Evolutionary conservation across 331 rosid genomes (phyloP), one percentile per base, ranked within the genome.

Genomic region (Stylosanthes scabra): DNA sequence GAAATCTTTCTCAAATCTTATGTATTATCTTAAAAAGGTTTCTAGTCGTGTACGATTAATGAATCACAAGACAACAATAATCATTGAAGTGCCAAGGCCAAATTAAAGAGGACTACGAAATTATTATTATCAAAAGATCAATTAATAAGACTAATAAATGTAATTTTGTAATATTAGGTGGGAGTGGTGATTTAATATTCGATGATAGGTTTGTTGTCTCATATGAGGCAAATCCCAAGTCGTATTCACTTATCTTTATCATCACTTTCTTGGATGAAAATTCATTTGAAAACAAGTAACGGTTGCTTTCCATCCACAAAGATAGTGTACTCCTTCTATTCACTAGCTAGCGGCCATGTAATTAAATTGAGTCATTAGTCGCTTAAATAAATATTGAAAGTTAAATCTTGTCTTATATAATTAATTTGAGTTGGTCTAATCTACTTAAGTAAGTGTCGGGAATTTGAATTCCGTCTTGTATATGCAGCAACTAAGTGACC

Each of bases 231-330:
- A 34, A 62, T 37, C n/a, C 3, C 9, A 10, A 50, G 40, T 51
- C 75, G 61, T 31, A 44, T 70, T 78, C 25, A 14, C 73, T 46
- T 63, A 13, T 11, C 47, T 54, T 77, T 67, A 31, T 44, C 56
- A 8, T 20, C 1, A 20, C 45, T 70, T 78, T 34, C 71, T 51
- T 74, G 34, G 44, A 74, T 10, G 49, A n/a, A 60, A 68, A 42
- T 34, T 46, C 51, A 46, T 46, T 46, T 46, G 12, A 11, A 11
- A 46, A 46, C 51, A 46, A 10, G 51, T 3, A 51, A 51, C 15
- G 9, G 2, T 14, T 39, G 66, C 66, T 42, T 74, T 74, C 54
- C 37, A 14, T 56, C 54, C 47, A 29, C 39, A 40, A 9, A 34
- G 39, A 54, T 58, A 59, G 3, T 28, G 10, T n/a, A n/a, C 42